Conservation (phyloP, 495 filamentous ascomycete genomes). For the Penicillium nucicola region DNA sequence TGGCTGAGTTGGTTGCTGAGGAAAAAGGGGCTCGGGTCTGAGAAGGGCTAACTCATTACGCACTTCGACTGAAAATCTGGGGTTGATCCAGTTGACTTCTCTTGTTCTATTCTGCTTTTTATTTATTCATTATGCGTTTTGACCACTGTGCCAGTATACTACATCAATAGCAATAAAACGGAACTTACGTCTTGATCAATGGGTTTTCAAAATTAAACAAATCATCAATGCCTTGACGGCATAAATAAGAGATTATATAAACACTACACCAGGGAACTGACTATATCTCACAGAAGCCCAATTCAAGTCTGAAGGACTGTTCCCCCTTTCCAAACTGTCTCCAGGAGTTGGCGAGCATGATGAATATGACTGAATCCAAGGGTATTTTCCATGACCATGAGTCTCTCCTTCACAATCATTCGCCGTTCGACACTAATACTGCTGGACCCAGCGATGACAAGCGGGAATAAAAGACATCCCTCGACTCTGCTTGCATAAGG, state of each 20-base stretch:
- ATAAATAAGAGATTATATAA: slow-evolving; percentile 9
- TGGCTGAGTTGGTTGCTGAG: slow-evolving; percentile 12
- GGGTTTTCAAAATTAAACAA: not conserved
- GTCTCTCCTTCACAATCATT: slow-evolving; percentile 26
- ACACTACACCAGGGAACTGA: slow-evolving; percentile 28
- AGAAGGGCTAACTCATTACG: no score
- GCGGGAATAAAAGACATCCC: slow-evolving; percentile 25
- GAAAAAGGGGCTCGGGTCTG: not conserved
- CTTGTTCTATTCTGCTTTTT: no score
- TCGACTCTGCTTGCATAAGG: slow-evolving; percentile 27
- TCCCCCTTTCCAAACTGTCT: slow-evolving; percentile 19
- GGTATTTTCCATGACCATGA: slow-evolving; percentile 32
- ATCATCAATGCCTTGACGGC: not conserved
- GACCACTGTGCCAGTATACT: no score
- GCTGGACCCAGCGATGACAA: slow-evolving; percentile 27
- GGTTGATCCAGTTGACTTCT: no score
- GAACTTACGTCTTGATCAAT: no score
- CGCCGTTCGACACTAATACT: slow-evolving; percentile 20
- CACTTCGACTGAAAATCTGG: no score
- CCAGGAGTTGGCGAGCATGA: slow-evolving; percentile 19
- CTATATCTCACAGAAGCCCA: slow-evolving; percentile 27
- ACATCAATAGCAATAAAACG: no score
- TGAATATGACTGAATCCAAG: slow-evolving; percentile 27
- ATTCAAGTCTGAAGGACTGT: slow-evolving; percentile 9
- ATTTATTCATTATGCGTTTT: no score